Evolutionary conservation across 2,329 filamentous ascomycete genomes (phyloP).

Genomic region (Trichoderma hamatum): DNA sequence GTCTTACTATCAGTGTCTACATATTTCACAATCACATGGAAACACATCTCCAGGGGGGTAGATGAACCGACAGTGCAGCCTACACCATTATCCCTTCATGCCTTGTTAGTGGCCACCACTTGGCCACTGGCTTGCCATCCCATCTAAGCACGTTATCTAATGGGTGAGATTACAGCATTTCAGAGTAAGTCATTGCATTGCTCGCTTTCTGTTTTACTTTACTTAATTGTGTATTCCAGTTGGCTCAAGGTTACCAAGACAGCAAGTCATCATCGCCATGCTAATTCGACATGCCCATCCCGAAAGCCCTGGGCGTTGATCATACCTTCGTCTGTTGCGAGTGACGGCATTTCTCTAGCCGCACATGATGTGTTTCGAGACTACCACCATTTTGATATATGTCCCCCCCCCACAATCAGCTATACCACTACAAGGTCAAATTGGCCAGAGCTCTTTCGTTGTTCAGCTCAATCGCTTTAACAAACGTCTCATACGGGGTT

Average conservation of each 20-base stretch:
- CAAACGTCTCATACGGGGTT: conserved; percentile 83
- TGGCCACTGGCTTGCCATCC: neutral
- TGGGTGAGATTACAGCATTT: neutral
- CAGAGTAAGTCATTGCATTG: conserved; percentile 7
- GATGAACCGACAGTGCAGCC: neutral
- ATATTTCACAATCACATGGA: conserved; percentile 7
- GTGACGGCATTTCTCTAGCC: neutral
- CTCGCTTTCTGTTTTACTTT: conserved; percentile 25
- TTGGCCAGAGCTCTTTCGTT: conserved; percentile 57
- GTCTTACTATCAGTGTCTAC: neutral
- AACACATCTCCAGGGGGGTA: neutral
- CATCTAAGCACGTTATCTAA: neutral
- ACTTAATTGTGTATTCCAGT: conserved; percentile 8
- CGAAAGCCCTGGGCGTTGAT: neutral
- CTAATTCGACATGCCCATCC: neutral
- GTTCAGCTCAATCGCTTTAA: conserved; percentile 64
- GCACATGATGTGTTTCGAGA: conserved; percentile 1
- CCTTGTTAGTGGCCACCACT: neutral
- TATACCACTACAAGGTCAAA: conserved; percentile 34
- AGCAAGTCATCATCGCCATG: neutral
- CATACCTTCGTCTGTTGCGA: neutral
- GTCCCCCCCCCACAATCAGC: neutral
- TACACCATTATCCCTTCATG: neutral
- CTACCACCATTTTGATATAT: neutral
- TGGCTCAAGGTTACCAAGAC: neutral